Evolutionary conservation across 2,329 filamentous ascomycete genomes (phyloP).

Genomic region (Plectosphaerella sp.): DNA sequence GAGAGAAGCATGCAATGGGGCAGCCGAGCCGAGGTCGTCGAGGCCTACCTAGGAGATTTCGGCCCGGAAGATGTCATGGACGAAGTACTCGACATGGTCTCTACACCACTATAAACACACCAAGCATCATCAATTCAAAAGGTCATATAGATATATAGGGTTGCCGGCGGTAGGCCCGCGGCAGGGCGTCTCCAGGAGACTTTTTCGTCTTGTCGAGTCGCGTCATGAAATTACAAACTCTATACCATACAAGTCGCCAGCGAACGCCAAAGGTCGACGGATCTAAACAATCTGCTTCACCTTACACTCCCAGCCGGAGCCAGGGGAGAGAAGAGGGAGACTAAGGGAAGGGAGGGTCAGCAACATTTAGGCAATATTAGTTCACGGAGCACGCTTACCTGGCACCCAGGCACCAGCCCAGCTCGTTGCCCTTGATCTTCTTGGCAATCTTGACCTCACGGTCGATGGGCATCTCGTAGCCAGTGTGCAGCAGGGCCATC

Average conservation of each 20-base stretch:
- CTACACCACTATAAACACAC: conserved; percentile 40
- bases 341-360: conserved; percentile 44
- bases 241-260: conserved; percentile 10
- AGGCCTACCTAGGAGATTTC: conserved; percentile 58
- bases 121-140: neutral
- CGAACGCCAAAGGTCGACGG: conserved; percentile 8
- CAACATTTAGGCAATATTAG: conserved; percentile 3
- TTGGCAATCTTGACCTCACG: conserved; percentile 97
- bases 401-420: conserved; percentile 96
- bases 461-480: conserved; percentile 96
- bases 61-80: conserved; percentile 61
- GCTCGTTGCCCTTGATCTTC: conserved; percentile 95
- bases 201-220: conserved; percentile 2
- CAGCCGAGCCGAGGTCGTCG: conserved; percentile 68
- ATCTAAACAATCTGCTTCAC: conserved; percentile 66
- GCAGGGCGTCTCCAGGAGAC: neutral
- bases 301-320: conserved; percentile 87
- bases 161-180: neutral
- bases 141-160: neutral
- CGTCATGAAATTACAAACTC: conserved; percentile 14
- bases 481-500: conserved; percentile 85
- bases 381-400: conserved; percentile 56
- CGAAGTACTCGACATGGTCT: conserved; percentile 55
- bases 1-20: conserved; percentile 95
- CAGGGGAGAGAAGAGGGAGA: conserved; percentile 75